phyloP scores from a whole-genome alignment of 352 stramenopile species.

The Pythium aristosporum region DNA sequence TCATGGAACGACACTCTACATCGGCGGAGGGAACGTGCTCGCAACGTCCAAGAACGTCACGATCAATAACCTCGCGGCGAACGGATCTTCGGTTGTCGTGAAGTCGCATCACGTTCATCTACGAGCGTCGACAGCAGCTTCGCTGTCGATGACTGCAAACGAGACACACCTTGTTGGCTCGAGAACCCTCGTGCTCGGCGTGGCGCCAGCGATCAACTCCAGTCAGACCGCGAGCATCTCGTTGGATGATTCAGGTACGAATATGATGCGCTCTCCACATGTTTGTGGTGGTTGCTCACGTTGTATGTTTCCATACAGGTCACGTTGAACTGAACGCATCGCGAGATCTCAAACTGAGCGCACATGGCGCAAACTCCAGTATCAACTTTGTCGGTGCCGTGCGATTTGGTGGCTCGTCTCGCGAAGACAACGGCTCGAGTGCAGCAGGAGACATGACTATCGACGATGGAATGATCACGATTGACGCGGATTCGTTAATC shows the following conservation, averaged over 20 bases:
- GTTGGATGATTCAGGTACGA: slow-evolving; percentile 9
- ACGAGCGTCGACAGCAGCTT: not conserved
- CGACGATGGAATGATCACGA: slow-evolving; percentile 10
- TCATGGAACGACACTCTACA: slow-evolving; percentile 41
- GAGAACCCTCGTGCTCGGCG: not conserved
- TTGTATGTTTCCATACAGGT: slow-evolving; percentile 1
- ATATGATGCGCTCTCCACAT: not conserved
- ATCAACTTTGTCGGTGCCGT: slow-evolving; percentile 17
- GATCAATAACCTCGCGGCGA: slow-evolving; percentile 44
- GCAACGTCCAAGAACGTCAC: slow-evolving; percentile 43
- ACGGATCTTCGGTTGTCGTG: slow-evolving; percentile 36
- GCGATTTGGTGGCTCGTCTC: slow-evolving; percentile 7
- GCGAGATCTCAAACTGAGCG: slow-evolving; percentile 2
- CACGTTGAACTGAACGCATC: slow-evolving; percentile 17
- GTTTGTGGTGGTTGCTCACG: not conserved
- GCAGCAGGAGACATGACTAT: slow-evolving; percentile 4
- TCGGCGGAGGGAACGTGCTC: slow-evolving; percentile 42
- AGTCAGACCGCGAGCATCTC: slow-evolving; percentile 3
- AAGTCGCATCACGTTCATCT: slow-evolving; percentile 41
- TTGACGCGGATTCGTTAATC: slow-evolving; percentile 18
- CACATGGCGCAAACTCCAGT: slow-evolving; percentile 4
- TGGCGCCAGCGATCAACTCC: slow-evolving; percentile 2
- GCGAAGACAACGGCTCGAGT: not conserved
- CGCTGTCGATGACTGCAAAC: slow-evolving; percentile 11
- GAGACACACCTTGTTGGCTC: slow-evolving; percentile 3